phyloP scores from a whole-genome alignment of 768 basidiomycete species.

The Daedalea quercina region DNA sequence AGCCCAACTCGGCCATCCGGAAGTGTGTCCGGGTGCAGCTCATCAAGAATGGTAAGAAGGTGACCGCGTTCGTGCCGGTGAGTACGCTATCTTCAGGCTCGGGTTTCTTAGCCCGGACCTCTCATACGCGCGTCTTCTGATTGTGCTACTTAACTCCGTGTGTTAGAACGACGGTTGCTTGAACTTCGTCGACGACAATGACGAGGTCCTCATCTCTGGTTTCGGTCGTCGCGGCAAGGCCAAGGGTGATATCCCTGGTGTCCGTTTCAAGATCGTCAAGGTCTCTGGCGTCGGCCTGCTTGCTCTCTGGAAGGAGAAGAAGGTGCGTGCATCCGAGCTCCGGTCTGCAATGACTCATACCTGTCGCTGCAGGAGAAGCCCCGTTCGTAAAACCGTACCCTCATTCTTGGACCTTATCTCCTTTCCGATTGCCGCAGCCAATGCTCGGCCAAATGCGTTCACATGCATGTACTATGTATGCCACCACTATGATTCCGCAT shows the following conservation, averaged over 20 bases:
- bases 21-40: conserved; percentile 99
- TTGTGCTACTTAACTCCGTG: background rate
- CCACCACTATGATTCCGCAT: conserved; percentile 1
- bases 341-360: background rate
- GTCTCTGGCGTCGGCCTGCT: conserved; percentile 98
- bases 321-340: conserved; percentile 40
- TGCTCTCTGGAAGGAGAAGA: conserved; percentile 99
- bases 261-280: conserved; percentile 99
- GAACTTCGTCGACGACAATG: conserved; percentile 99
- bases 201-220: conserved; percentile 98
- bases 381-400: conserved; percentile 25
- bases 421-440: background rate
- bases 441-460: conserved; percentile 1
- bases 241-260: conserved; percentile 99
- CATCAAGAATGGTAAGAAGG: conserved; percentile 99
- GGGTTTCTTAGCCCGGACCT: conserved; percentile 6
- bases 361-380: conserved; percentile 27
- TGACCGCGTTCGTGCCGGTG: conserved; percentile 98
- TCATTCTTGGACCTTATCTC: conserved; percentile 3
- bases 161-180: conserved; percentile 90
- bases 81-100: conserved; percentile 28
- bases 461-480: conserved; percentile 6
- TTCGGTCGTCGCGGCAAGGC: conserved; percentile 99
- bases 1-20: conserved; percentile 99
- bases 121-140: background rate